phyloP scores from a whole-genome alignment of 2,329 filamentous ascomycete genomes.

The Colletotrichum somersetense region DNA sequence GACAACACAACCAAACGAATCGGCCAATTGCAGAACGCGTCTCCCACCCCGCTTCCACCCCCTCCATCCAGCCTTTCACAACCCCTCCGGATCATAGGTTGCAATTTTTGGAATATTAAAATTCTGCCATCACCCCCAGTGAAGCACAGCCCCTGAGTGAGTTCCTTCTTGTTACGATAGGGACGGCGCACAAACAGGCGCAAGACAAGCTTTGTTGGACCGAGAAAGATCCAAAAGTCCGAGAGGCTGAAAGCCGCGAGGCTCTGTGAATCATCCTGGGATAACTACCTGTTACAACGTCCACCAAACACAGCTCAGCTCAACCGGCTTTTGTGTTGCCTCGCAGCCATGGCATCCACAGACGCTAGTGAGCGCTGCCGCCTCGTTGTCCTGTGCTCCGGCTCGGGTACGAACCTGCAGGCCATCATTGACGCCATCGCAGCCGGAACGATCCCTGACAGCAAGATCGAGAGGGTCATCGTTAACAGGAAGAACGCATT shows the following conservation, averaged over 20 bases:
- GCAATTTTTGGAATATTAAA: not conserved
- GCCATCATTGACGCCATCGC: slow-evolving; percentile 70
- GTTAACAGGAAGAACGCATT: slow-evolving; percentile 64
- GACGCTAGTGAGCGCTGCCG: slow-evolving; percentile 52
- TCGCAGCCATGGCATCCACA: slow-evolving; percentile 11
- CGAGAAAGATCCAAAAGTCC: not conserved
- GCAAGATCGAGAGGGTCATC: slow-evolving; percentile 60
- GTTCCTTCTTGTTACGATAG: not conserved
- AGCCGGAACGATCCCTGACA: slow-evolving; percentile 54
- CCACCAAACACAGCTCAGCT: not conserved
- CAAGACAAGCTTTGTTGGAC: not conserved
- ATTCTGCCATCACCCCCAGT: not conserved
- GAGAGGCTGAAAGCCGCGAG: not conserved
- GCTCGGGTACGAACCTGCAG: slow-evolving; percentile 83
- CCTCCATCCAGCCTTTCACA: slow-evolving; percentile 2
- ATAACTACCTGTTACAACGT: not conserved
- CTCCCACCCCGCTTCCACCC: slow-evolving; percentile 1
- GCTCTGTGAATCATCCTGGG: not conserved
- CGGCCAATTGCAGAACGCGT: slow-evolving; percentile 3
- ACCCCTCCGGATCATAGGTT: not conserved
- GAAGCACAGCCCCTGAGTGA: slow-evolving; percentile 9
- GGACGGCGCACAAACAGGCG: not conserved
- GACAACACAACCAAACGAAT: not conserved
- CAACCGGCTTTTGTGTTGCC: not conserved
- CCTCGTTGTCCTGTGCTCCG: slow-evolving; percentile 78